A percentile compares a stretch with the other conserved stretches of the same genome.
These are phyloP conservation scores for Cubamyces lactineus DNA, from an alignment of 768 basidiomycete genomes.

Conservation along the genomic window DNA sequence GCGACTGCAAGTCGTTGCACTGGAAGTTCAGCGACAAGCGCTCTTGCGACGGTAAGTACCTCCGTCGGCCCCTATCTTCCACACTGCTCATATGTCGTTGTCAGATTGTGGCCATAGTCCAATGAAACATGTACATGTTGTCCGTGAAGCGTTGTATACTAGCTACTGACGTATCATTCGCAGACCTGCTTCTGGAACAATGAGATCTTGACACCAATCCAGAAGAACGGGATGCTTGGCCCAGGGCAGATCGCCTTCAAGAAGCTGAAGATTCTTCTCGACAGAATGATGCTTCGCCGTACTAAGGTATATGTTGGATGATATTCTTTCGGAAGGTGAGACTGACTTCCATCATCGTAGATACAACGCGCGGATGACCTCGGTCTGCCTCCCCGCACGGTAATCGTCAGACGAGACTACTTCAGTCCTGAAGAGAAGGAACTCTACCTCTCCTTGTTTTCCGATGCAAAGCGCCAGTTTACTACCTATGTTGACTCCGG, in stretches of 20 bases:
- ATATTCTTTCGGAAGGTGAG: background rate
- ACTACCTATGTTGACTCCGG: constrained; percentile 88
- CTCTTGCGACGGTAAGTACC: constrained; percentile 75
- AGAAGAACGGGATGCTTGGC: constrained; percentile 83
- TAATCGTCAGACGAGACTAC: constrained; percentile 85
- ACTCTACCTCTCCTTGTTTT: constrained; percentile 87
- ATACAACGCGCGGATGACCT: constrained; percentile 96
- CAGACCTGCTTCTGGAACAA: constrained; percentile 97
- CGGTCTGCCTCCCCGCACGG: constrained; percentile 89
- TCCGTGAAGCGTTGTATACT: background rate
- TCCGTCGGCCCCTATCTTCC: background rate
- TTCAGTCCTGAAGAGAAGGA: constrained; percentile 99
- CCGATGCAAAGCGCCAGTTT: constrained; percentile 92
- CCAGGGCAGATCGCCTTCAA: constrained; percentile 86
- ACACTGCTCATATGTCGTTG: constrained; percentile 1
- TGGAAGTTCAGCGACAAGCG: constrained; percentile 90
- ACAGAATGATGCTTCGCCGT: constrained; percentile 93
- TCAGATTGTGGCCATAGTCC: constrained; percentile 84
- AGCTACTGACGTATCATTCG: background rate
- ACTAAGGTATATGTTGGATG: constrained; percentile 59
- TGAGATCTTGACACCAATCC: constrained; percentile 95
- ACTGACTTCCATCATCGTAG: constrained; percentile 42
- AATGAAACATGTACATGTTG: constrained; percentile 69
- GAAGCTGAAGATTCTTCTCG: constrained; percentile 86
- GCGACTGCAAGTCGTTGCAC: constrained; percentile 92